phyloP scores from a whole-genome alignment of 2,329 filamentous ascomycete genomes.

The Paecilomyces formosus region DNA sequence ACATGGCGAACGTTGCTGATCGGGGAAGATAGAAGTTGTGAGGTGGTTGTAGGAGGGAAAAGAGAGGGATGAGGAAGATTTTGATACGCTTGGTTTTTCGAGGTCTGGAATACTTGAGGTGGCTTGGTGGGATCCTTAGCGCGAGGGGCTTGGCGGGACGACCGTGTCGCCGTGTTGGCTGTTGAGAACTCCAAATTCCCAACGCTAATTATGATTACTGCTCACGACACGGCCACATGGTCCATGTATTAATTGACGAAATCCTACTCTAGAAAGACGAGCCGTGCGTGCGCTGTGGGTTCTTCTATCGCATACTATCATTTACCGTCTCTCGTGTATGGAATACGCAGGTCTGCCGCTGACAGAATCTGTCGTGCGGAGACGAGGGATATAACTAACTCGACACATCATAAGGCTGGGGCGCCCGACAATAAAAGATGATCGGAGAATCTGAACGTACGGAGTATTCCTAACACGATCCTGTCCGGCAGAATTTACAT shows the following conservation, averaged over 20 bases:
- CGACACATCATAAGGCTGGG: neutral
- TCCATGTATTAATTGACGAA: no score
- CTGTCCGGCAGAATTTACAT: neutral
- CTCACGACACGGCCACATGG: neutral
- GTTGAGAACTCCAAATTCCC: slow-evolving; percentile 21
- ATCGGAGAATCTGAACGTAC: neutral
- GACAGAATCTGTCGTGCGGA: neutral
- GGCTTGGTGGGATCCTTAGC: slow-evolving; percentile 36
- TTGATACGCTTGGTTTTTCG: slow-evolving; percentile 30
- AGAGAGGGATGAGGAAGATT: slow-evolving; percentile 20
- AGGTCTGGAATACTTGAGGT: slow-evolving; percentile 21
- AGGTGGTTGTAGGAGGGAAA: slow-evolving; percentile 5
- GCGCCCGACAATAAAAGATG: neutral
- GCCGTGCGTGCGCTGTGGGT: neutral
- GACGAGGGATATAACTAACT: neutral
- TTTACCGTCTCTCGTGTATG: neutral
- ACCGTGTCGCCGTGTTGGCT: slow-evolving; percentile 15
- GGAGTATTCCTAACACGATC: no score
- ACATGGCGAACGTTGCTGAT: slow-evolving; percentile 42
- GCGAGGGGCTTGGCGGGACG: slow-evolving; percentile 35
- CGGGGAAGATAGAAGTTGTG: neutral
- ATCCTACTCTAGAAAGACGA: no score
- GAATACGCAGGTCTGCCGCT: no score
- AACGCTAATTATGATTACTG: slow-evolving; percentile 22
- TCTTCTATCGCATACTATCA: neutral